Percentiles rank a stretch among this genome's conserved stretches.
phyloP scores from a whole-genome alignment of 2,329 filamentous ascomycete genomes.

The Magnaporthiopsis incrustans region DNA sequence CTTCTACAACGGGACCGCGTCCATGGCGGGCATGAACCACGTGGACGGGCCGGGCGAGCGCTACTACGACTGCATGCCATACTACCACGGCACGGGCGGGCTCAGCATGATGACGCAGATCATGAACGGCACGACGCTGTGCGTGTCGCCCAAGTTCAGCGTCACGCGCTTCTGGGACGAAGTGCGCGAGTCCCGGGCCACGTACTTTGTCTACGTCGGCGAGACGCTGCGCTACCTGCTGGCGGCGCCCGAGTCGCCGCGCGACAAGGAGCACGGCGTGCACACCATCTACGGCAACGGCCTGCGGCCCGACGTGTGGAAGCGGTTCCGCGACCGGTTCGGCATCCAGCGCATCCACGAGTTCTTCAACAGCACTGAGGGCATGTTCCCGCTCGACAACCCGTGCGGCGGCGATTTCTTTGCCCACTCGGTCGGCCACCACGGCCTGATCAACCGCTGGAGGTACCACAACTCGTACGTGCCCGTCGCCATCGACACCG shows the following conservation, averaged over 20 bases:
- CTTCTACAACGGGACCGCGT: constrained; percentile 19
- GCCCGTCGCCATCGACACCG: constrained; percentile 61
- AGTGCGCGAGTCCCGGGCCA: constrained; percentile 57
- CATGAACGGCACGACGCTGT: constrained; percentile 44
- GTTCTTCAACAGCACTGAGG: constrained; percentile 74
- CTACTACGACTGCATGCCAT: constrained; percentile 70
- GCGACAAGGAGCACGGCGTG: constrained; percentile 51
- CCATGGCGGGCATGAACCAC: constrained; percentile 19
- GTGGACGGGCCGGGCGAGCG: constrained; percentile 37
- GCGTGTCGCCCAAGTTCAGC: constrained; percentile 60
- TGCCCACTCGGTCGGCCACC: constrained; percentile 59
- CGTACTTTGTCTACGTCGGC: constrained; percentile 69
- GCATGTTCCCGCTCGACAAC: constrained; percentile 56
- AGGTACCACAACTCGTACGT: constrained; percentile 47
- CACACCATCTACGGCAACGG: constrained; percentile 59
- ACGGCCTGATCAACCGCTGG: constrained; percentile 53
- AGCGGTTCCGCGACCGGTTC: constrained; percentile 55
- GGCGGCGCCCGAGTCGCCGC: constrained; percentile 54
- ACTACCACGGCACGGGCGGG: constrained; percentile 69
- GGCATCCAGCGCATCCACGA: constrained; percentile 56
- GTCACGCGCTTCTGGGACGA: constrained; percentile 65
- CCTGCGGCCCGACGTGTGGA: constrained; percentile 61
- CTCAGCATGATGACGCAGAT: constrained; percentile 50
- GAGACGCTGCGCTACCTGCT: constrained; percentile 70
- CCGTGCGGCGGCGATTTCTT: constrained; percentile 53